Evolutionary conservation across 2,329 filamentous ascomycete species (phyloP), one percentile per base, ranked within the genome.

Genomic region (Clonostachys sp.): DNA sequence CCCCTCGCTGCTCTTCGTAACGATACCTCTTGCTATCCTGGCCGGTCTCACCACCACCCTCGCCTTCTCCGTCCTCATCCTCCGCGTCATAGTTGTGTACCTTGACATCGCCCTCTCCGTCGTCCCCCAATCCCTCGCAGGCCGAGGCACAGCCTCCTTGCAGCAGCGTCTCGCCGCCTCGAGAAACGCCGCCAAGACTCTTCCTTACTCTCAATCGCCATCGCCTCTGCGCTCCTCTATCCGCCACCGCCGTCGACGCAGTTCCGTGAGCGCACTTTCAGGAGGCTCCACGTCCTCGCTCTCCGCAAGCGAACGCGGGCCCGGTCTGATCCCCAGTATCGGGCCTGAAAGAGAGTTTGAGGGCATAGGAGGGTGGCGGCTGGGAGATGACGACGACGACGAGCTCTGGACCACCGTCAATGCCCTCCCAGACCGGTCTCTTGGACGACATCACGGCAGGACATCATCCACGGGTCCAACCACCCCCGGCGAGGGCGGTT

Each of bases 41-140:
- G 84, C 84, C 45, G 77, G 74, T 52, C 65, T 86, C 52, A 87
- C 84, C 34, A 82, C 83, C 47, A 74, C 73, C 5, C 55, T 86
- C 43, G 81, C 84, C 38, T 78, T 84, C 53, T 70, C 77, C 36
- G 71, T 85, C 35, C 74, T 88, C 44, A 73, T 80, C 57, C 65
- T 84, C 51, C 76, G 83, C 20, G 75, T 84, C 20, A 67, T 77
- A 42, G 59, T 85, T 45, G 76, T 86, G 48, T 87, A 86, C 58
- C 64, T 85, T 50, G 82, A 87, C 57, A 70, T 87, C 45, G 76
- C 72, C 41, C 62, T 81, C 17, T 79, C 78, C 8, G 68, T 85
- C 5, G 58, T 86, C 3, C 75, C 77, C 6, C 77, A 78, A 45
- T 77, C 78, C 51, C 62, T 86, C 30, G 65, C 70, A 46, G 67